Percentiles rank a stretch among this genome's conserved stretches.
phyloP scores from a whole-genome alignment of 179 eudicot genomes.

The Heliamphora pulchella region DNA sequence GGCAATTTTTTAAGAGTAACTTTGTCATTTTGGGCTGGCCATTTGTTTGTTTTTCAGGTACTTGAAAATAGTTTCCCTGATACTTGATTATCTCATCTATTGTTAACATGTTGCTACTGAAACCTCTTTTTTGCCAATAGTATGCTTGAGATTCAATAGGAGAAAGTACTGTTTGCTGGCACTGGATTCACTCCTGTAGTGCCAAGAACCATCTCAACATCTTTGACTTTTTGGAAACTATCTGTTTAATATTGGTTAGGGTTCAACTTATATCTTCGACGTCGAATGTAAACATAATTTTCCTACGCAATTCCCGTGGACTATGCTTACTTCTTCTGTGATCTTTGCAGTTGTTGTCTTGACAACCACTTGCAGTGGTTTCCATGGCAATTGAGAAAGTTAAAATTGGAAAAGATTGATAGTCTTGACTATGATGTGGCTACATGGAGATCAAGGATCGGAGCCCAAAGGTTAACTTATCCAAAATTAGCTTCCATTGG shows the following conservation, averaged over 20 bases:
- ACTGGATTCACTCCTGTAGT: neutral
- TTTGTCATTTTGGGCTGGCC: neutral
- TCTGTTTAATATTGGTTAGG: slow-evolving; percentile 4
- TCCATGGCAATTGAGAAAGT: slow-evolving; percentile 21
- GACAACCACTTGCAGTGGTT: slow-evolving; percentile 20
- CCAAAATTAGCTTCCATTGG: slow-evolving; percentile 23
- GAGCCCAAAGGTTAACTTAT: slow-evolving; percentile 19
- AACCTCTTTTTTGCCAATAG: neutral
- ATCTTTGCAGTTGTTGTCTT: slow-evolving; percentile 23
- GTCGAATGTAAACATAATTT: neutral
- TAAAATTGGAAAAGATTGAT: slow-evolving; percentile 13
- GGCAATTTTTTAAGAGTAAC: slow-evolving; percentile 9
- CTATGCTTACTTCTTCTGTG: neutral
- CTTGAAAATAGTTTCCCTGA: neutral
- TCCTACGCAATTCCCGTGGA: neutral
- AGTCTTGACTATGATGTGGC: slow-evolving; percentile 23
- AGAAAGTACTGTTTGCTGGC: neutral
- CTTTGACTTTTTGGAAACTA: neutral
- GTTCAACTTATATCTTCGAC: neutral
- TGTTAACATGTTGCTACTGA: neutral
- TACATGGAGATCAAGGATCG: slow-evolving; percentile 23
- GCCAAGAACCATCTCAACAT: neutral
- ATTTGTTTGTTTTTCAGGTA: neutral
- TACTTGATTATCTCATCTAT: neutral
- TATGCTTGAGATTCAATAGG: neutral